These are phyloP conservation scores for Nemania sp. DNA, from an alignment of 2,329 filamentous ascomycete species.

Conservation along the genomic window DNA sequence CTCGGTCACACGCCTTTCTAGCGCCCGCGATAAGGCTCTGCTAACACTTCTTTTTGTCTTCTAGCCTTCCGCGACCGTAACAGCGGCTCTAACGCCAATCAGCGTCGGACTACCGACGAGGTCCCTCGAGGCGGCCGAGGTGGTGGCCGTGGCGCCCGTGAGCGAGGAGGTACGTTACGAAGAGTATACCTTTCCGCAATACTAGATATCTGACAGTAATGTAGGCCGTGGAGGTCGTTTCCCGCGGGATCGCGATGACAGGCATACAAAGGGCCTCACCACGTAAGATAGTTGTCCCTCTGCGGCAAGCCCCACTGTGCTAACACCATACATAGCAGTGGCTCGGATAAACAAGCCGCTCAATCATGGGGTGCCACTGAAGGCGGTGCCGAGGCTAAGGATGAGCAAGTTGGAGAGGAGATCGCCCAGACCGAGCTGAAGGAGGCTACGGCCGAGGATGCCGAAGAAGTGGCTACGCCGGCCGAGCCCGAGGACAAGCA, in stretches of 20 bases:
- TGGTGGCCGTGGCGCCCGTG: conserved; percentile 66
- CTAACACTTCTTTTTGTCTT: conserved; percentile 1
- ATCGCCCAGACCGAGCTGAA: conserved; percentile 86
- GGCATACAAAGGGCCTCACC: conserved; percentile 53
- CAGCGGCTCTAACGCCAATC: conserved; percentile 81
- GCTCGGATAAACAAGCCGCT: conserved; percentile 83
- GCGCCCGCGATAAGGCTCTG: neutral
- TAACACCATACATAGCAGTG: conserved; percentile 50
- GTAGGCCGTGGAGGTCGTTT: conserved; percentile 58
- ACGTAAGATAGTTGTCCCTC: conserved; percentile 46
- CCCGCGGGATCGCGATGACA: conserved; percentile 59
- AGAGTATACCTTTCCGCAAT: neutral
- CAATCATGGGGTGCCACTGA: conserved; percentile 87
- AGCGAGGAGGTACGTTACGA: conserved; percentile 55
- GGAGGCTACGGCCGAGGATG: conserved; percentile 60
- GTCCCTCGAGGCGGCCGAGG: conserved; percentile 57
- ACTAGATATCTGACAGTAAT: conserved; percentile 22
- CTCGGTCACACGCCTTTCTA: neutral
- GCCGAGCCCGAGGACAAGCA: conserved; percentile 80
- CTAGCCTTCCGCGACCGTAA: conserved; percentile 87
- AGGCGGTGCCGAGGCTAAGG: conserved; percentile 81
- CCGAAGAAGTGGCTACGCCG: conserved; percentile 45
- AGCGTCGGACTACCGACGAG: conserved; percentile 76
- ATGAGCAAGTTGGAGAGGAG: conserved; percentile 87
- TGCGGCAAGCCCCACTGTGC: neutral